Conservation (phyloP, 768 basidiomycete species). For the Melanogaster broomeanus region DNA sequence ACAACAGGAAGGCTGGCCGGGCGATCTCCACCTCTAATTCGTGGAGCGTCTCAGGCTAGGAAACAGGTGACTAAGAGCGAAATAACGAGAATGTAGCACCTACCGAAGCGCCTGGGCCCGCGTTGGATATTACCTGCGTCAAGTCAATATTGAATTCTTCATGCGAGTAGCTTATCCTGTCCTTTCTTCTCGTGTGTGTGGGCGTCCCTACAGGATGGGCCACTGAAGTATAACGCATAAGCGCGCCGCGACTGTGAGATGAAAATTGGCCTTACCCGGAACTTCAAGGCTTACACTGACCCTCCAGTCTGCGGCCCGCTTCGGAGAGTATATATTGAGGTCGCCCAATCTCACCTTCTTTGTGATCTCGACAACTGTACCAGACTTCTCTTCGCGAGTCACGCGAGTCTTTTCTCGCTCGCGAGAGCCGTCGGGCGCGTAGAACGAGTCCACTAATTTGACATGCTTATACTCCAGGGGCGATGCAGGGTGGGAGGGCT, state of each 20-base stretch:
- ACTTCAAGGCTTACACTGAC: slow-evolving; percentile 92
- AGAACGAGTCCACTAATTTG: slow-evolving; percentile 80
- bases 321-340: slow-evolving; percentile 85
- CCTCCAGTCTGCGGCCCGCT: slow-evolving; percentile 85
- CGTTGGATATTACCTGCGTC: slow-evolving; percentile 79
- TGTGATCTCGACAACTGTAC: slow-evolving; percentile 62
- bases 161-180: slow-evolving; percentile 90
- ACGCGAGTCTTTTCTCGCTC: slow-evolving; percentile 72
- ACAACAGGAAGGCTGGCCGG: slow-evolving; percentile 68
- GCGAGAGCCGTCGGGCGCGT: slow-evolving; percentile 41
- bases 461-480: slow-evolving; percentile 78
- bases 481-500: slow-evolving; percentile 52
- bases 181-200: slow-evolving; percentile 71
- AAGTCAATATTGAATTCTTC: slow-evolving; percentile 93
- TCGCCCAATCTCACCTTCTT: slow-evolving; percentile 84
- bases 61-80: slow-evolving; percentile 2
- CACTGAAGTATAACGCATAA: slow-evolving; percentile 40
- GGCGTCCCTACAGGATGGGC: slow-evolving; percentile 65
- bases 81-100: slow-evolving; percentile 21
- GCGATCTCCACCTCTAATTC: slow-evolving; percentile 92
- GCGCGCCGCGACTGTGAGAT: not conserved
- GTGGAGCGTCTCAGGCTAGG: slow-evolving; percentile 64
- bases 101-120: slow-evolving; percentile 51
- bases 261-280: slow-evolving; percentile 56
- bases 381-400: slow-evolving; percentile 77